A percentile compares a stretch with the other conserved stretches of the same genome.
These are phyloP conservation scores for Adansonia grandidieri DNA, from an alignment of 441 rosid genomes.

Conservation along the genomic window DNA sequence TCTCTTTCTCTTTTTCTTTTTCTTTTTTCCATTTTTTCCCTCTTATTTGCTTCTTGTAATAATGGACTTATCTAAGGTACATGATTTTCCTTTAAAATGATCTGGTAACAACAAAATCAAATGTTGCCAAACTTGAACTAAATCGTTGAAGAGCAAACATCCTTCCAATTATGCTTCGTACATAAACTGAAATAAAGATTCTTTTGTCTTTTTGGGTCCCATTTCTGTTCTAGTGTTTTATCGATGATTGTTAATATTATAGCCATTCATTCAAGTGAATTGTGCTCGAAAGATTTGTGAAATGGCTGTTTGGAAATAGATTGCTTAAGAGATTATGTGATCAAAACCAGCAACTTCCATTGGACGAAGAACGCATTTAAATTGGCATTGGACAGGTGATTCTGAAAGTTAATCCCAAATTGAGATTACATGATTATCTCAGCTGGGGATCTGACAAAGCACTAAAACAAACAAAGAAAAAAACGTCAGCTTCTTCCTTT, in stretches of 20 bases:
- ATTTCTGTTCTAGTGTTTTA: not conserved
- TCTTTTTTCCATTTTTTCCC: too few relatives aligned
- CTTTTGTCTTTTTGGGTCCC: not conserved
- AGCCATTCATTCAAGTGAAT: not conserved
- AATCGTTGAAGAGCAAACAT: not conserved
- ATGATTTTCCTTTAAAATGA: not conserved
- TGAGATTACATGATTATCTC: too few relatives aligned
- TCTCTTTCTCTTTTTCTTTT: too few relatives aligned
- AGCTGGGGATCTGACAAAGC: not conserved
- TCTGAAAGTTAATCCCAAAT: not conserved
- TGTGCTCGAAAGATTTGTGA: not conserved
- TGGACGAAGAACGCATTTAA: not conserved
- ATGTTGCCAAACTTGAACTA: not conserved
- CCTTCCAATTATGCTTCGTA: not conserved
- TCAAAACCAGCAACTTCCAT: not conserved
- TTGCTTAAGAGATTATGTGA: not conserved
- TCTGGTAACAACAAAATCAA: constrained; percentile 1
- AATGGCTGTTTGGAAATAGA: not conserved
- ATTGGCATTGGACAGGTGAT: not conserved
- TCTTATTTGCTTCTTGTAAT: too few relatives aligned
- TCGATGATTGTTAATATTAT: not conserved
- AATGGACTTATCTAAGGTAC: too few relatives aligned
- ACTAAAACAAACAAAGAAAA: not conserved
- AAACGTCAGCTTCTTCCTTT: not conserved
- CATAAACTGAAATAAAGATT: not conserved